Base-by-base conservation (phyloP, 306 rosid species). In the Dalbergia cochinchinensis region DNA sequence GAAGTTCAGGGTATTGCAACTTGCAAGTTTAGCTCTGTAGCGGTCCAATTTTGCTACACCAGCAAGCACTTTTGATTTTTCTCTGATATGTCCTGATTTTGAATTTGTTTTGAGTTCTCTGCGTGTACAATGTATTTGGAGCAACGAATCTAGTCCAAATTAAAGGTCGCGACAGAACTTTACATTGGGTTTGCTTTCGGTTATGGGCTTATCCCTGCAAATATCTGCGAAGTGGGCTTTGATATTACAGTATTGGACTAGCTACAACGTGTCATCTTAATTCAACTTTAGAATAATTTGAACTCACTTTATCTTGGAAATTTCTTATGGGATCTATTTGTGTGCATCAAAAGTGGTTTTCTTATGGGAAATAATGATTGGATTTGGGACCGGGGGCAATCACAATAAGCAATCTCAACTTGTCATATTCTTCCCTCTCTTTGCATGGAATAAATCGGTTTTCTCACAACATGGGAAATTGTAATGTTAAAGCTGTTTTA, bases 131-230 rank as follows among this genome's bases (percentile, higher is more conserved):
- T 37, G 11, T 20, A 62, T 62, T 76, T 51, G 5, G 44, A 44
- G 6, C 13, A 78, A 59, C 60, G 82, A 70, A 54, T 66, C 65
- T 18, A 15, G 73, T 73, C 41, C 73, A 55, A 26, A 26, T 26
- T 26, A 26, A 57, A 67, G 16, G 4, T 48, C 5, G 54, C 54
- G 13, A 45, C 4, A 45, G 41, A 37, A 37, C 41, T 37, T 60
- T 73, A 9, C 5, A 51, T 50, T 59, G 14, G 9, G 14, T 64
- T 50, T 22, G 3, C 74, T 66, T 66, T 47, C 15, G 8, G 7
- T 57, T 39, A 31, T 65, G 65, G 64, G 57, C 74, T 68, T 66
- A n/a, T 67, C 37, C 68, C 57, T n/a, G 26, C 35, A 26, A 57
- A 12, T 57, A 16, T 20, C 18, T 31, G 11, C 3, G 16, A 11